phyloP scores from a whole-genome alignment of 2,329 filamentous ascomycete species.

The Elsinoe necatrix region DNA sequence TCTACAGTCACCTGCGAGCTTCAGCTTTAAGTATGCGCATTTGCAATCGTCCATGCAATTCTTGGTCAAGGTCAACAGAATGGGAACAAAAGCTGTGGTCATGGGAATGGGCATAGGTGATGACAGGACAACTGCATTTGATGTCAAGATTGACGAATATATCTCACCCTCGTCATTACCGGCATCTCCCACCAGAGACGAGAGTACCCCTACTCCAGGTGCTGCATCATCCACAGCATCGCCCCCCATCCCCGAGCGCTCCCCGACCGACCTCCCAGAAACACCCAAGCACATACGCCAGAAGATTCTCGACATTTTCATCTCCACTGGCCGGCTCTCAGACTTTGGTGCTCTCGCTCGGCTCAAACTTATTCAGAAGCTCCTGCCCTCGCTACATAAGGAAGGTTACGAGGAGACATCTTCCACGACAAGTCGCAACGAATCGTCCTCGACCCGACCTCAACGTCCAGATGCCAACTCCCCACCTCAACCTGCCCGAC shows the following conservation, averaged over 20 bases:
- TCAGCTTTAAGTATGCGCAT: constrained; percentile 81
- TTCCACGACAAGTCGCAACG: constrained; percentile 20
- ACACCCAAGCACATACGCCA: constrained; percentile 13
- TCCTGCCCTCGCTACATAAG: constrained; percentile 65
- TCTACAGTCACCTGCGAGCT: constrained; percentile 51
- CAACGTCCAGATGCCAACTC: constrained; percentile 38
- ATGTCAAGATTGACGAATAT: constrained; percentile 66
- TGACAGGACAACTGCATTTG: constrained; percentile 71
- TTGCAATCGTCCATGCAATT: constrained; percentile 77
- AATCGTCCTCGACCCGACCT: constrained; percentile 13
- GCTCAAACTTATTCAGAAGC: constrained; percentile 70
- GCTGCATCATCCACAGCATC: constrained; percentile 36
- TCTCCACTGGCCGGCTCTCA: constrained; percentile 59
- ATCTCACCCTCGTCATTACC: constrained; percentile 56
- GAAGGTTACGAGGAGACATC: constrained; percentile 69
- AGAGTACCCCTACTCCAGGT: constrained; percentile 32
- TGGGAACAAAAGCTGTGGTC: constrained; percentile 77
- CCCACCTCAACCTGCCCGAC: constrained; percentile 53
- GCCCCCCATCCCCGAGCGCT: constrained; percentile 21
- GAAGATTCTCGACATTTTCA: constrained; percentile 55
- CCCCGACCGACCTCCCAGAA: background rate
- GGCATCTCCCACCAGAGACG: constrained; percentile 31
- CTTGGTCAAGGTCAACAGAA: constrained; percentile 69
- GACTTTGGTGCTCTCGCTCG: constrained; percentile 66
- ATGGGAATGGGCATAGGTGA: constrained; percentile 70